Base-by-base conservation (phyloP, 2,329 filamentous ascomycete genomes). In the Aspergillus tanneri region DNA sequence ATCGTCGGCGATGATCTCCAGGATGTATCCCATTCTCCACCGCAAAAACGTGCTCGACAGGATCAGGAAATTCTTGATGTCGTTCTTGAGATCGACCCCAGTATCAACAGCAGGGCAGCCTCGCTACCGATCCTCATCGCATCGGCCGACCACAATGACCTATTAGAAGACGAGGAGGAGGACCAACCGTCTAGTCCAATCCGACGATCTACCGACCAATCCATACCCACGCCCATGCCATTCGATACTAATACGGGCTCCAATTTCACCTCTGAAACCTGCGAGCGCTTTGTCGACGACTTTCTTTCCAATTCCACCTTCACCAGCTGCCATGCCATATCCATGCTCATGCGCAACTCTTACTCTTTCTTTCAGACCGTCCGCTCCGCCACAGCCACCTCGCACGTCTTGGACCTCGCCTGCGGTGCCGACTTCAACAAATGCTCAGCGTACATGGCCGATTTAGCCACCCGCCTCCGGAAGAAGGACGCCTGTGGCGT, bases 341-440 rank as follows among this genome's bases (percentile, higher is more conserved):
- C 91, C 1, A 77, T 96, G 60, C 80, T 97, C 55, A 76, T 97
- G 8, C 66, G 95, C 84, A 90, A 87, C 53, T 96, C 92, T 8
- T 81, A 79, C 43, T 83, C 83, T 32, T 96, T 96, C 73, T 97
- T 97, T 74, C 76, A 89, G 47, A 85, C 85, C 14, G 79, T 86
- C 53, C 85, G 82, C 63, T 87, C 87, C 4, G 76, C 86, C 27
- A 76, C 87, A 41, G 78, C 80, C 58, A 87, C 92, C 50, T 88
- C 90, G 1, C 82, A 83, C 52, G 84, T 88, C 16, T 82, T 99
- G 43, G 88, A 96, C 58, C 81, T 83, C 12, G 82, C 89, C 8
- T 99, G 93, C 69, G 75, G 76, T 3, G 84, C 85, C 50, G 77
- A 91, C 59, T 70, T 83, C 46, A 73, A 76, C 5, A 72, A 75